A percentile compares a stretch with the other conserved stretches of the same genome.
phyloP scores from a whole-genome alignment of 768 basidiomycete species.

The Lactarius sanguifluus region DNA sequence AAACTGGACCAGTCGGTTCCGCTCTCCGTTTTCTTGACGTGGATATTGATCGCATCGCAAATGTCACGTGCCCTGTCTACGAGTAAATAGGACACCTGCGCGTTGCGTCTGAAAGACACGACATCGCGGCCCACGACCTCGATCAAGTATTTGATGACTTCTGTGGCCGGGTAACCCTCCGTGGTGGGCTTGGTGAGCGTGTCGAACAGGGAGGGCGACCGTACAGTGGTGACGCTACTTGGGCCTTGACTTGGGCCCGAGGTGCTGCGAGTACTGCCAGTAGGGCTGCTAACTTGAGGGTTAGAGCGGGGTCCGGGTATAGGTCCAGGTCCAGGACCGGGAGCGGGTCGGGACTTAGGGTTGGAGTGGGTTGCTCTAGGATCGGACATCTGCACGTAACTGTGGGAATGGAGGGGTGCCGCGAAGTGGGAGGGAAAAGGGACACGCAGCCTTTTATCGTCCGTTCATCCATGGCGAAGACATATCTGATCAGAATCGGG shows the following conservation, averaged over 20 bases:
- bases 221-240: slow-evolving; percentile 7
- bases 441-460: slow-evolving; percentile 4
- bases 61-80: slow-evolving; percentile 29
- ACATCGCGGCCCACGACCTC: slow-evolving; percentile 25
- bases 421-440: not conserved
- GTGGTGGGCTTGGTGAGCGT: not conserved
- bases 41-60: slow-evolving; percentile 26
- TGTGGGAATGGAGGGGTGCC: slow-evolving; percentile 2
- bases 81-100: slow-evolving; percentile 29
- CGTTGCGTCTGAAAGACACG: slow-evolving; percentile 26
- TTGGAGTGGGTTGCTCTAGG: not conserved
- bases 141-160: slow-evolving; percentile 28
- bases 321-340: not conserved
- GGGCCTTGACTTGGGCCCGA: not conserved
- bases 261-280: not conserved
- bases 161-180: slow-evolving; percentile 25
- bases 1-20: slow-evolving; percentile 27
- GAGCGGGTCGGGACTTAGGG: not conserved
- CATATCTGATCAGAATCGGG: not conserved
- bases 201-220: not conserved
- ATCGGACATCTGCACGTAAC: not conserved
- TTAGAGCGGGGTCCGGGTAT: not conserved
- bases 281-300: not conserved
- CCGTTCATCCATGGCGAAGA: not conserved
- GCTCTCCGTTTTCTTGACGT: slow-evolving; percentile 22